Evolutionary conservation across 2,329 filamentous ascomycete genomes (phyloP), one percentile per base, ranked within the genome.

Genomic region (Scedosporium apiospermum): DNA sequence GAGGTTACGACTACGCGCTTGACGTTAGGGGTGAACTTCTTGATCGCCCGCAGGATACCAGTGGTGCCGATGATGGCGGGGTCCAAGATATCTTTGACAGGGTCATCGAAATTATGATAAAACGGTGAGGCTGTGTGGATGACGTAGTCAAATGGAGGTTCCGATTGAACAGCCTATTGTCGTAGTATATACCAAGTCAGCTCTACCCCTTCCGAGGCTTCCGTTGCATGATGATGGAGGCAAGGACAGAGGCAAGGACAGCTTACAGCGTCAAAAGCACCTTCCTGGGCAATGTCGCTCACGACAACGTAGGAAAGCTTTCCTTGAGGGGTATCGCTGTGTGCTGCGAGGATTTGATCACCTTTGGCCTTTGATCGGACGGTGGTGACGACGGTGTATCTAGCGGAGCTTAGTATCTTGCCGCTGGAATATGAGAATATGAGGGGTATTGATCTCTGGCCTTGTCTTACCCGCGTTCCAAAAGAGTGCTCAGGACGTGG

Each of bases 41-140:
- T 85, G 65, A 93, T 80, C 18, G 89, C 86, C 66, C 87, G 82
- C 42, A 90, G 86, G 62, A 95, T 85, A 41, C 88, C 88, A 66
- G 86, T 89, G 1, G 82, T 85, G 65, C 82, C 85, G 62, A 80
- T 74, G 57, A 85, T 74, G 4, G 83, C 84, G 1, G 84, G 84
- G 67, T 85, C 79, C 63, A 87, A 72, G 34, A 87, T 76, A 63
- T 85, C 83, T 61, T 72, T 79, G 65, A 79, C 70, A 9, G 80
- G 73, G 67, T 84, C 81, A 57, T 72, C 75, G 76, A 64, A 34
- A 10, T 1, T 51, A 26, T 78, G 84, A 68, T 83, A 81, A 70
- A 86, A 82, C 0, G 84, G 84, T 59, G 81, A 84, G 0, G 84
- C 84, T 1, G 83, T 85, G 74, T 87, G 84, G 61, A 86, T 74